A percentile compares a stretch with the other conserved stretches of the same genome.
Evolutionary conservation across 768 basidiomycete species (phyloP).

Genomic region (Leccinum obscurum): DNA sequence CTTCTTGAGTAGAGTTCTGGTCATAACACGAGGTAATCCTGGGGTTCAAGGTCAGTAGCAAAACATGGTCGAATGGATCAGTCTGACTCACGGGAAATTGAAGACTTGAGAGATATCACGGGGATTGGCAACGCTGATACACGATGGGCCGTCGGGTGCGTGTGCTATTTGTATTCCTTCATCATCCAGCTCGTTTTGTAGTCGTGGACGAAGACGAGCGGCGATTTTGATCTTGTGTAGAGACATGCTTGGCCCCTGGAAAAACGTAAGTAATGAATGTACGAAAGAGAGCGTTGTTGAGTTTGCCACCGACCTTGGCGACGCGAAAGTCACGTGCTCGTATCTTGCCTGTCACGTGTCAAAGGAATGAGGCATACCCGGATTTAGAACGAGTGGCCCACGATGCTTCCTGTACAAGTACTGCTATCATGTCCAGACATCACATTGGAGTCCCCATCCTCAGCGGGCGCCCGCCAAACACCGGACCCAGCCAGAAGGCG

Average conservation of each 20-base stretch:
- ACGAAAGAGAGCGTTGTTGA: not conserved
- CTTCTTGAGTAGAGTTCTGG: conserved; percentile 65
- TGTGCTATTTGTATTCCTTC: conserved; percentile 56
- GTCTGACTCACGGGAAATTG: conserved; percentile 63
- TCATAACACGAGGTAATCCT: conserved; percentile 81
- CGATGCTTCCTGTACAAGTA: not conserved
- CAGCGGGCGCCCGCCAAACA: conserved; percentile 56
- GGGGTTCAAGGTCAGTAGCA: not conserved
- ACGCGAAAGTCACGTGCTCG: conserved; percentile 31
- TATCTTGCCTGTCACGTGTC: not conserved
- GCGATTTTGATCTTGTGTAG: conserved; percentile 66
- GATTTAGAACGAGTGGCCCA: not conserved
- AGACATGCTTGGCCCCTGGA: conserved; percentile 14
- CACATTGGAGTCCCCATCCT: conserved; percentile 65
- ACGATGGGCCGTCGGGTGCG: conserved; percentile 41
- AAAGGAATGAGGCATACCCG: not conserved
- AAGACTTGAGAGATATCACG: conserved; percentile 69
- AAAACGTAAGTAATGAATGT: not conserved
- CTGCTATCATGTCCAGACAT: conserved; percentile 20
- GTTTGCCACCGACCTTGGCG: conserved; percentile 26
- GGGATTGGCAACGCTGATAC: conserved; percentile 69
- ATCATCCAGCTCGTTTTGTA: conserved; percentile 63
- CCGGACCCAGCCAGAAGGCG: conserved; percentile 29
- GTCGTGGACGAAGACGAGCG: conserved; percentile 67
- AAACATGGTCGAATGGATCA: not conserved